A percentile compares a stretch with the other conserved stretches of the same genome.
Conservation (phyloP, 1,139 yeast genomes). For the Zygosaccharomyces pseudobailii region DNA sequence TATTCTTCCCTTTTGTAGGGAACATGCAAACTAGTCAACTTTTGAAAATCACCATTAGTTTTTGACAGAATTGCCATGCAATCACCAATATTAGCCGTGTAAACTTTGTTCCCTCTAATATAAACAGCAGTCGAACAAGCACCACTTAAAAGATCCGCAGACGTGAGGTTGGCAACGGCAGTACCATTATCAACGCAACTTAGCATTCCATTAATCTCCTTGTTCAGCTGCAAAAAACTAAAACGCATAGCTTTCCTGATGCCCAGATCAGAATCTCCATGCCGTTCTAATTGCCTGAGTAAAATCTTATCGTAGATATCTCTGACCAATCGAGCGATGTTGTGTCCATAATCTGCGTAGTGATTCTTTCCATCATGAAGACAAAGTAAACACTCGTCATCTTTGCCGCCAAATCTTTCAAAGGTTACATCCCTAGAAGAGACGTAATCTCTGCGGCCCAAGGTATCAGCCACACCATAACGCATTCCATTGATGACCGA, state of each 20-base stretch:
- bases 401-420: conserved; percentile 86
- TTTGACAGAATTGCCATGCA: conserved; percentile 76
- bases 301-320: conserved; percentile 68
- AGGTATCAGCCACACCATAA: conserved; percentile 86
- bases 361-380: conserved; percentile 82
- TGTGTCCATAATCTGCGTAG: conserved; percentile 55
- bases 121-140: conserved; percentile 80
- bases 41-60: conserved; percentile 71
- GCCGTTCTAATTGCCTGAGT: conserved; percentile 61
- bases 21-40: conserved; percentile 74
- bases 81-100: conserved; percentile 89
- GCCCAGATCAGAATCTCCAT: conserved; percentile 46
- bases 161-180: conserved; percentile 39
- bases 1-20: conserved; percentile 79
- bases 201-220: conserved; percentile 60
- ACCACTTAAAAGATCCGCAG: conserved; percentile 76
- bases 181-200: conserved; percentile 32
- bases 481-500: conserved; percentile 73
- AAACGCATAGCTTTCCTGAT: conserved; percentile 68
- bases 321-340: conserved; percentile 69
- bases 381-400: conserved; percentile 66
- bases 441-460: conserved; percentile 65
- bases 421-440: conserved; percentile 80
- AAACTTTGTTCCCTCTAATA: conserved; percentile 63
- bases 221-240: conserved; percentile 72